Base-by-base conservation (phyloP, 225 moss, liverwort and hornwort species). In the Anthoceros angustus region DNA sequence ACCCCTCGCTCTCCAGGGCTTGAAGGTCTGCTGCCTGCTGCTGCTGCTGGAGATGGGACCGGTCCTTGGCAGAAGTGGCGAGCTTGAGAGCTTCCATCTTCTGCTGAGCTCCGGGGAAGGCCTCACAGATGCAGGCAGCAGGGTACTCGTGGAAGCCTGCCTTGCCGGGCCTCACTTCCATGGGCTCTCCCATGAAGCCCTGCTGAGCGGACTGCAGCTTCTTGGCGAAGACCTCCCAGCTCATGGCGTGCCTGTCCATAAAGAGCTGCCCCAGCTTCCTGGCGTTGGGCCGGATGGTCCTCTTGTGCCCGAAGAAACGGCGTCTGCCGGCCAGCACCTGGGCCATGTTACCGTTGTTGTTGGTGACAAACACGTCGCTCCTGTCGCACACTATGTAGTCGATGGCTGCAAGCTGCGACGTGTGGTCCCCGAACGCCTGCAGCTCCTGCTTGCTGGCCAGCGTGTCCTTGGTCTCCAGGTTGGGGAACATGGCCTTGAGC, bases 331-430 rank as follows among this genome's bases (percentile, higher is more conserved):
- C 92, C 68, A 98, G 79, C 63, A 98, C 87, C 61, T 87, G 81
- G 41, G 98, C 92, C 98, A 98, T 98, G 46, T 98, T 98, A 24
- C 92, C 98, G 61, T 98, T 98, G 64, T 98, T 98, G 67, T 98
- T 98, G 32, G 98, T 86, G 68, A 89, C 98, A 79, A 98, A 98
- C 42, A 87, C 98, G 77, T 98, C 79, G 74, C 98, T 98, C 70
- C 87, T 77, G 42, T 86, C 92, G 66, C 98, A 98, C n/a, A 92
- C 98, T 64, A 89, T 87, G 63, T 98, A 98, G 76, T 98, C 98
- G n/a, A 98, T 87, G 32, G 98, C 98, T 41, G 98, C 98, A 88
- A 98, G 81, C 69, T 87, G 87, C 32, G 98, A 98, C 32, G 98
- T 87, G 71, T 80, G 89, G 9, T 64, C 71, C 49, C 71, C 70